Percentiles rank a stretch among this genome's conserved stretches.
Conservation (phyloP, 1,139 yeast genomes). For the Debaryomycetaceae sp. region DNA sequence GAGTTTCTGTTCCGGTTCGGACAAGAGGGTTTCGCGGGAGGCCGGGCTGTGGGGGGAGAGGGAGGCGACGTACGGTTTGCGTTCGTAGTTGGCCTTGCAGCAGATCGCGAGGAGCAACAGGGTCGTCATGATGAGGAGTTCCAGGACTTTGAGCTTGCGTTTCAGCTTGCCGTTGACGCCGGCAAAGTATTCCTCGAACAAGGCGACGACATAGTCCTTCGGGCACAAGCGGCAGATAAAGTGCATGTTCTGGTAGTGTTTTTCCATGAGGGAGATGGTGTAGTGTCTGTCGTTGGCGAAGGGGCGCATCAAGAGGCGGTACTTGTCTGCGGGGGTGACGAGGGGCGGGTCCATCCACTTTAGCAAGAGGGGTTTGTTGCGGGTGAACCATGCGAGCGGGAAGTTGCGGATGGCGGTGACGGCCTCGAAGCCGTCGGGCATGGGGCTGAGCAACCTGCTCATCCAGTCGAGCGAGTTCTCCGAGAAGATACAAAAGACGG, state of each 20-base stretch:
- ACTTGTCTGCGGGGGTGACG: slow-evolving; percentile 11
- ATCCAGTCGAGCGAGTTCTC: slow-evolving; percentile 27
- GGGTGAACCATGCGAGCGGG: slow-evolving; percentile 16
- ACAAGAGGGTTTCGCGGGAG: not conserved
- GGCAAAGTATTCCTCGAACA: slow-evolving; percentile 10
- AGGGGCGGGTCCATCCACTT: slow-evolving; percentile 27
- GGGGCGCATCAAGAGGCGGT: slow-evolving; percentile 15
- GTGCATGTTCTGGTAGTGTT: slow-evolving; percentile 8
- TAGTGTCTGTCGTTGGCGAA: slow-evolving; percentile 16
- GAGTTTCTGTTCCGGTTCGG: not conserved
- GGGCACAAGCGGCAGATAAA: slow-evolving; percentile 6
- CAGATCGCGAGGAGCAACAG: slow-evolving; percentile 18
- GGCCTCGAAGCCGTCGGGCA: slow-evolving; percentile 8
- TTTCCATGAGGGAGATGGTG: slow-evolving; percentile 14
- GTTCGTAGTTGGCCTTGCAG: slow-evolving; percentile 10
- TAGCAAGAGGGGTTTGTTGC: slow-evolving; percentile 10
- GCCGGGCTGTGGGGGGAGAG: not conserved
- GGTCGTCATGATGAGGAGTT: slow-evolving; percentile 23
- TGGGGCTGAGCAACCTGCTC: slow-evolving; percentile 13
- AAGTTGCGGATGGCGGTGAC: slow-evolving; percentile 21
- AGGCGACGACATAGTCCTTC: slow-evolving; percentile 2
- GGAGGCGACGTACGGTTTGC: not conserved
- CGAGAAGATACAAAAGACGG: slow-evolving; percentile 27
- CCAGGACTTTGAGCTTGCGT: slow-evolving; percentile 13
- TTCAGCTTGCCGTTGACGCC: slow-evolving; percentile 2